Evolutionary conservation across 2,329 filamentous ascomycete species (phyloP).

Genomic region (Ramichloridium luteum): DNA sequence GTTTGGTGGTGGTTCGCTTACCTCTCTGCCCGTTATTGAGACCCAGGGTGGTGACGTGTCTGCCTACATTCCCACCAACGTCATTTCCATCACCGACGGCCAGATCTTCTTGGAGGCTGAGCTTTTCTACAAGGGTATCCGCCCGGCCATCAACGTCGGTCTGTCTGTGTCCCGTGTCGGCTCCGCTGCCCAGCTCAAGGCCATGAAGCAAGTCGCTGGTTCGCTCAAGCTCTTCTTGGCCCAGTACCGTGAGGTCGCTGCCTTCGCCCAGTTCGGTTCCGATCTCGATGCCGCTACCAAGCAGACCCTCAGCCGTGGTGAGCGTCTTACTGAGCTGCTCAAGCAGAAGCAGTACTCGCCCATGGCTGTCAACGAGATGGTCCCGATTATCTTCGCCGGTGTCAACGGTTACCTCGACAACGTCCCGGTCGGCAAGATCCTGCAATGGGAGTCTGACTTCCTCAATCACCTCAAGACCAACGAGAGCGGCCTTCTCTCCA

Average conservation of each 20-base stretch:
- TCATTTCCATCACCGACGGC: constrained; percentile 99
- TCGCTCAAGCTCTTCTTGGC: constrained; percentile 99
- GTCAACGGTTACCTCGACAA: constrained; percentile 90
- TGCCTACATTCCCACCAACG: constrained; percentile 99
- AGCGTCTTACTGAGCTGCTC: constrained; percentile 95
- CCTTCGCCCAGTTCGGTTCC: constrained; percentile 99
- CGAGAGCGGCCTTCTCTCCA: constrained; percentile 69
- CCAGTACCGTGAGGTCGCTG: constrained; percentile 99
- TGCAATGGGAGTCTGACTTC: constrained; percentile 91
- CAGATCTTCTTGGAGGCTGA: constrained; percentile 99
- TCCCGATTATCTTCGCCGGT: constrained; percentile 98
- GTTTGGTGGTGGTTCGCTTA: constrained; percentile 80
- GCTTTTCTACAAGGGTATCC: constrained; percentile 99
- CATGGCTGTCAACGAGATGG: constrained; percentile 99
- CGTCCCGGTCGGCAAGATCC: constrained; percentile 82
- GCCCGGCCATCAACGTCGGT: constrained; percentile 99
- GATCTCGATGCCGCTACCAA: constrained; percentile 98
- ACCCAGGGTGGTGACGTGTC: constrained; percentile 99
- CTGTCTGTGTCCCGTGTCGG: constrained; percentile 99
- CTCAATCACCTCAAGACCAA: constrained; percentile 82
- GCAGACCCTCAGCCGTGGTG: constrained; percentile 96
- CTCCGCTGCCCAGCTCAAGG: constrained; percentile 98
- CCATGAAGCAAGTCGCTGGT: constrained; percentile 99
- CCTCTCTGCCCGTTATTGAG: constrained; percentile 94
- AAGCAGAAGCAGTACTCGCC: constrained; percentile 99